Base-by-base conservation (phyloP, 495 filamentous ascomycete genomes). In the Hypoxylon crocopeplum region DNA sequence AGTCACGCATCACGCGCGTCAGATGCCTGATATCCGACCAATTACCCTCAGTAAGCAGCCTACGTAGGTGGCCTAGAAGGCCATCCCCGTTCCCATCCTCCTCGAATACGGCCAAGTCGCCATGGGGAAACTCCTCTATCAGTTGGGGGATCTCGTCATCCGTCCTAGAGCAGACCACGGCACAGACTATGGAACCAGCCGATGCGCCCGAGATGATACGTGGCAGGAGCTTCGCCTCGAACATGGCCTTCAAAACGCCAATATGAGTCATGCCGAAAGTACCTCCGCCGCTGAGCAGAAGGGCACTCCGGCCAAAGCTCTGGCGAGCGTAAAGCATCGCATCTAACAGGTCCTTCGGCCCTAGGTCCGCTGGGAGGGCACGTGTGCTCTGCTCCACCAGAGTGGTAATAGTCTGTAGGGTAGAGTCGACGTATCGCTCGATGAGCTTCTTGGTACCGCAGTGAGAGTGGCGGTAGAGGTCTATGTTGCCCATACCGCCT, bases 231-330 rank as follows among this genome's bases (percentile, higher is more conserved):
- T 82, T 82, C 12, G 82, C 75, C 67, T 95, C 85, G 68, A 83
- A 92, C 12, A 98, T 80, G 4, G 88, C 81, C 64, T 96, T 96
- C 57, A 97, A 75, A n/a, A 97, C 93, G 1, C 93, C 93, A 56
- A 97, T 88, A 70, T 98, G 93, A 40, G 89, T 90, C 93, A 98
- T 97, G 20, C 93, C 93, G 71, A 96, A 93, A 0, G 92, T 97
- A 0, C 88, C 93, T 7, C 93, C 93, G 12, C 93, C 93, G 11
- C 92, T 96, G 15, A 97, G 79, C 1, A 96, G 77, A 49, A 97
- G 73, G 0, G 93, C 93, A 58, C 88, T 96, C 45, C 93, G 82
- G 8, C 93, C 93, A 70, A 93, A 98, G 7, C 90, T 89, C 70
- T 96, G 91, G 47, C 91, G 81, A 3, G 92, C 85, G 36, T 84